Percentiles rank a stretch among this genome's conserved stretches.
phyloP scores from a whole-genome alignment of 2,329 filamentous ascomycete genomes.

The Penicillium verrucosum region DNA sequence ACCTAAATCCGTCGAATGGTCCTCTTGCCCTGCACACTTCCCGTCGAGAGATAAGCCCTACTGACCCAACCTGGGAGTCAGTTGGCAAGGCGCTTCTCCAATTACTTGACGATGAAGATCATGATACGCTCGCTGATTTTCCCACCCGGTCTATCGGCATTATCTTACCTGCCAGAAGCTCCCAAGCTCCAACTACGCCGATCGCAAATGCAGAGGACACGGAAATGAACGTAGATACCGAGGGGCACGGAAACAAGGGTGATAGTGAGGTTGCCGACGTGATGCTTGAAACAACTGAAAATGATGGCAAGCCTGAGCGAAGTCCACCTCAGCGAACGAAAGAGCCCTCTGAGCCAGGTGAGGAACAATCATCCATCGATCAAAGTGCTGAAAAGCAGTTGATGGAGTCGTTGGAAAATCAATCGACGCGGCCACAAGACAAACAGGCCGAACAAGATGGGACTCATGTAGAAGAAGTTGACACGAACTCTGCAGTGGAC shows the following conservation, averaged over 20 bases:
- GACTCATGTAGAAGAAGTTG: constrained; percentile 26
- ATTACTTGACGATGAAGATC: constrained; percentile 42
- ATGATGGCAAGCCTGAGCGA: constrained; percentile 9
- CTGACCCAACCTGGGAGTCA: constrained; percentile 45
- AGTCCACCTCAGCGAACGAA: constrained; percentile 10
- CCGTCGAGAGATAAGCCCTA: constrained; percentile 39
- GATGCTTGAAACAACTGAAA: constrained; percentile 16
- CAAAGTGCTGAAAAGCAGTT: constrained; percentile 38
- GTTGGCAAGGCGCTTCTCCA: constrained; percentile 50
- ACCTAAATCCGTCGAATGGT: constrained; percentile 27
- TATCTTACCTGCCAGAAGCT: constrained; percentile 35
- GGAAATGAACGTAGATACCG: constrained; percentile 12
- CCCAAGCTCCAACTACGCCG: constrained; percentile 21
- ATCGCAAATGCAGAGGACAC: constrained; percentile 16
- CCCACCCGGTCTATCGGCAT: constrained; percentile 44
- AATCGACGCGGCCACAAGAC: constrained; percentile 26
- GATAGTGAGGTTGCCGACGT: constrained; percentile 17
- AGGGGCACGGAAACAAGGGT: constrained; percentile 1
- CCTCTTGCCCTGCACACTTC: constrained; percentile 39
- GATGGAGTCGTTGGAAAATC: constrained; percentile 36
- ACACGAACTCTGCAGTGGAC: constrained; percentile 36
- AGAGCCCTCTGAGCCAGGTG: constrained; percentile 20
- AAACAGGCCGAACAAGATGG: constrained; percentile 21
- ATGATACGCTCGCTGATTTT: constrained; percentile 24
- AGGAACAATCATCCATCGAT: constrained; percentile 36